These are phyloP conservation scores for rapeseed (Brassica napus) DNA, from an alignment of 345 rosid species.

Conservation along the genomic window Da-Ae NC_063451.1:18205501-18206000, in stretches of 20 bases:
- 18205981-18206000: neutral
- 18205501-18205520: neutral
- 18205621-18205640: neutral
- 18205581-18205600: neutral
- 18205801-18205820: slow-evolving; percentile 21
- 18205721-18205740: neutral
- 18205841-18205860: neutral
- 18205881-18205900: neutral
- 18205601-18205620: neutral
- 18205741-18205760: neutral
- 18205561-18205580: neutral
- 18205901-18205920: neutral
- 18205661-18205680: slow-evolving; percentile 5
- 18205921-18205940: slow-evolving; percentile 8
- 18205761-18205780: slow-evolving; percentile 1
- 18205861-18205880: neutral
- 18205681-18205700: neutral
- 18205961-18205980: neutral
- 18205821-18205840: slow-evolving; percentile 11
- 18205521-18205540: slow-evolving; percentile 16
- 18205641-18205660: slow-evolving; percentile 4
- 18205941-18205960: neutral
- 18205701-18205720: neutral
- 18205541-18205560: slow-evolving; percentile 8
- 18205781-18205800: neutral